Conservation (phyloP, 1,139 yeast species). For the Sugiyamaella pinicola region DNA sequence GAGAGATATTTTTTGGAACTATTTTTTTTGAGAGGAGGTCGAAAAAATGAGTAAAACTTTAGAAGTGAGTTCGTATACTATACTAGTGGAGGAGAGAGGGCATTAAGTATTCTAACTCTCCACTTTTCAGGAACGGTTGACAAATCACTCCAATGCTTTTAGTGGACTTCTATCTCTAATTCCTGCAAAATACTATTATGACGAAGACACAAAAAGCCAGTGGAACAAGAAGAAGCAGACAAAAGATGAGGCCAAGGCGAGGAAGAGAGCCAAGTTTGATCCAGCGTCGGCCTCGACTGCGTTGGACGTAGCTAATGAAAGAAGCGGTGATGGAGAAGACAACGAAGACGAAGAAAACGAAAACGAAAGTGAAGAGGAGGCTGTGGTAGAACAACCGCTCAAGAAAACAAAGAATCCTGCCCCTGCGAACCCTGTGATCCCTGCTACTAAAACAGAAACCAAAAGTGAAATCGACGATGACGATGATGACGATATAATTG, state of each 20-base stretch:
- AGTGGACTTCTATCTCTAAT: conserved; percentile 87
- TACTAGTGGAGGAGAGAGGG: not conserved
- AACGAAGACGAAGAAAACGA: conserved; percentile 23
- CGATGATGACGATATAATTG: conserved; percentile 49
- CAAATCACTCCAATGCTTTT: conserved; percentile 83
- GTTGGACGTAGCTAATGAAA: conserved; percentile 56
- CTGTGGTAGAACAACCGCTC: conserved; percentile 13
- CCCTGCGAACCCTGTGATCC: too few species aligned
- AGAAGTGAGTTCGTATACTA: conserved; percentile 29
- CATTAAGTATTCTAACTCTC: conserved; percentile 37
- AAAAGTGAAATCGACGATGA: conserved; percentile 21
- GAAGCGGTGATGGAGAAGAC: conserved; percentile 25
- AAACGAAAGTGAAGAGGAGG: conserved; percentile 24
- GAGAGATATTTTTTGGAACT: not conserved
- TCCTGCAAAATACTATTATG: conserved; percentile 91
- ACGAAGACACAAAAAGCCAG: conserved; percentile 73
- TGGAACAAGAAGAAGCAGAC: conserved; percentile 82
- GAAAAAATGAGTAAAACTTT: conserved; percentile 35
- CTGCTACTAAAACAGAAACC: not conserved
- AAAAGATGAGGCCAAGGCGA: conserved; percentile 56
- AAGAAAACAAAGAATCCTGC: not conserved
- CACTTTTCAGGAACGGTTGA: conserved; percentile 66
- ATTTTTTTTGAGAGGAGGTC: not conserved
- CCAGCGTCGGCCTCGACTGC: conserved; percentile 69
- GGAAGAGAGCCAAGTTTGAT: conserved; percentile 72